Evolutionary conservation across 2,329 filamentous ascomycete genomes (phyloP).

Genomic region (Bisporella sp.): DNA sequence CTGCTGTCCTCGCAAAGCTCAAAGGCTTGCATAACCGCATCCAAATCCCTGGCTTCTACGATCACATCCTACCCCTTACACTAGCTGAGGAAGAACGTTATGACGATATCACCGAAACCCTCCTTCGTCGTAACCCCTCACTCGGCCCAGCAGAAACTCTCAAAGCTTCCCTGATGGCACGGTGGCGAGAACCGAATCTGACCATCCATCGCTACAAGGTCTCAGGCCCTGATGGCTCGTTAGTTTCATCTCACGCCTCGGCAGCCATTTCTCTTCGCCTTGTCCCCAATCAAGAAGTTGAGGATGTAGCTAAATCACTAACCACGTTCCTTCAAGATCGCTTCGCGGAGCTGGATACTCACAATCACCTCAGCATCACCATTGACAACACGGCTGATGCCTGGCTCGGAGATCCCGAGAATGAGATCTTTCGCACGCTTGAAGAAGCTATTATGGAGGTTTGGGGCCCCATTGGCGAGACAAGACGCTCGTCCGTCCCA

Average conservation of each 20-base stretch:
- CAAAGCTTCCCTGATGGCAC: constrained; percentile 79
- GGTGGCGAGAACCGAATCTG: constrained; percentile 91
- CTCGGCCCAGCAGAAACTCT: constrained; percentile 57
- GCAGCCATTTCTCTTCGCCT: constrained; percentile 85
- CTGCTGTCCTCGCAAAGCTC: constrained; percentile 72
- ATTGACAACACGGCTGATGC: constrained; percentile 94
- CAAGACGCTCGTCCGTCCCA: constrained; percentile 32
- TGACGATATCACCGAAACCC: constrained; percentile 71
- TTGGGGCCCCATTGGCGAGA: constrained; percentile 57
- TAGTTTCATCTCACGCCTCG: constrained; percentile 85
- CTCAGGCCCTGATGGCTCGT: constrained; percentile 82
- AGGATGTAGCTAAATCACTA: constrained; percentile 64
- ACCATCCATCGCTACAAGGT: constrained; percentile 92
- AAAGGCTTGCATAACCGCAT: constrained; percentile 77
- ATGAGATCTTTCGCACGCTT: constrained; percentile 83
- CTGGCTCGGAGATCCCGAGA: constrained; percentile 88
- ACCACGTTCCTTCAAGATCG: constrained; percentile 60
- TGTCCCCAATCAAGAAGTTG: constrained; percentile 86
- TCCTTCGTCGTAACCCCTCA: constrained; percentile 64
- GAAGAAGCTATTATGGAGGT: constrained; percentile 78
- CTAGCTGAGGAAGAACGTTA: constrained; percentile 73
- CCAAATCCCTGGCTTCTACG: constrained; percentile 82
- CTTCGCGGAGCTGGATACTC: constrained; percentile 69
- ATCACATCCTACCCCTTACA: constrained; percentile 70
- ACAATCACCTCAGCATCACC: constrained; percentile 72